Base-by-base conservation (phyloP, 2,329 filamentous ascomycete genomes). In the Aspergillus tanneri region DNA sequence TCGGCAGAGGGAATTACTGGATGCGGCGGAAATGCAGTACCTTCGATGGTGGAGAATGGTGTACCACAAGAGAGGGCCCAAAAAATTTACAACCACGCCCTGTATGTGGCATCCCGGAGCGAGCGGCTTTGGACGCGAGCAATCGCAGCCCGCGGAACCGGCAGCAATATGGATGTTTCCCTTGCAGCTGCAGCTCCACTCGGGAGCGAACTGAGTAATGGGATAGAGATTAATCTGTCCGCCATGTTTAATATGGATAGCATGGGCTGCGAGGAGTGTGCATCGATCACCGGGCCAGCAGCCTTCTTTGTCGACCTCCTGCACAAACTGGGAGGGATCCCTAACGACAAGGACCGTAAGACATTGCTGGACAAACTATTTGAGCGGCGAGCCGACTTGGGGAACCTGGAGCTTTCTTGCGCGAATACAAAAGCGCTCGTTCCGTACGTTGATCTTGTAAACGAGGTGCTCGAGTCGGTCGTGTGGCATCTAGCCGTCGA, bases 301-400 rank as follows among this genome's bases (percentile, higher is more conserved):
- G 43, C 43, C 3, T 46, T 39, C 16, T 46, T 46, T 46, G 43
- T 39, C 6, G 10, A 23, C 16, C 9, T 46, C 11, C 22, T 46
- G 11, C 30, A 39, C 6, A 12, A 37, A 32, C 30, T 45, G 34
- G 28, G 12, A 12, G 12, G 9, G 1, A 18, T 11, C 3, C 23
- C 23, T 1, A 11, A 12, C 2, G 4, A 7, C 6, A 3, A n/a
- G 18, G n/a, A 9, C 11, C 23, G 10, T 2, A 30, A 30, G 8
- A 27, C n/a, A 4, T 34, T 46, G 3, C 24, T 7, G 5, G 34
- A 39, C 3, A n/a, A 12, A 9, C 35, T 46, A 11, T 32, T 32
- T 23, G 16, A 39, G 3, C 43, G 43, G 10, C 43, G 43, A 5
- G 16, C 43, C 5, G 43, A 46, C n/a, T 23, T 46, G 14, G 10